Percentiles rank a stretch among this genome's conserved stretches.
These are phyloP conservation scores for Scheffersomyces parashehatae DNA, from an alignment of 1,139 yeast genomes.

Conservation along the genomic window DNA sequence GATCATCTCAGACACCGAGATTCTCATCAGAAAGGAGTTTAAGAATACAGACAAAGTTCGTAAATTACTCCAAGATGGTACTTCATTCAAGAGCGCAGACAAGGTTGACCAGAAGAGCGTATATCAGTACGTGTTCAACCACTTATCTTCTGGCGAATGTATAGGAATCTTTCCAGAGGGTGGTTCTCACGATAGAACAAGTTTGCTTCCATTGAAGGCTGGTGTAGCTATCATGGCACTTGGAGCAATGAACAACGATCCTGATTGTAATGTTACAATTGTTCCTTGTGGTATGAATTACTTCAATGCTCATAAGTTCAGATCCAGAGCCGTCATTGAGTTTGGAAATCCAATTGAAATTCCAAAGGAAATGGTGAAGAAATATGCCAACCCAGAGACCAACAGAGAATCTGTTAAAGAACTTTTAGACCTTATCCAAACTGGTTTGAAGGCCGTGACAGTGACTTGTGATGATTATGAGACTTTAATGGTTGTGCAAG, in stretches of 20 bases:
- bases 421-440: conserved; percentile 24
- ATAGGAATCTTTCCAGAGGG: conserved; percentile 97
- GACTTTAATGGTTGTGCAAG: conserved; percentile 34
- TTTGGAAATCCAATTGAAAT: conserved; percentile 47
- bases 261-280: conserved; percentile 55
- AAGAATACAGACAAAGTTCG: conserved; percentile 48
- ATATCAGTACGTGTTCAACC: conserved; percentile 79
- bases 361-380: conserved; percentile 50
- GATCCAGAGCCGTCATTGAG: conserved; percentile 50
- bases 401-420: conserved; percentile 68
- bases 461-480: conserved; percentile 36
- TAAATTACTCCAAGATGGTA: conserved; percentile 49
- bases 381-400: conserved; percentile 65
- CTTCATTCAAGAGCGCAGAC: conserved; percentile 71
- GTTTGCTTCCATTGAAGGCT: conserved; percentile 43
- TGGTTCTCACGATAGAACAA: conserved; percentile 43
- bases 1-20: conserved; percentile 72
- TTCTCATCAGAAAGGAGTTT: conserved; percentile 72
- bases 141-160: conserved; percentile 75
- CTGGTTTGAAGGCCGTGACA: conserved; percentile 32
- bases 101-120: conserved; percentile 84
- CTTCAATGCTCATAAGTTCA: conserved; percentile 47
- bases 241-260: conserved; percentile 57
- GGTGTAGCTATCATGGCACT: conserved; percentile 54
- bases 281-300: conserved; percentile 51